These are phyloP conservation scores for Boletales sp. DNA, from an alignment of 768 basidiomycete genomes.

Conservation along the genomic window DNA sequence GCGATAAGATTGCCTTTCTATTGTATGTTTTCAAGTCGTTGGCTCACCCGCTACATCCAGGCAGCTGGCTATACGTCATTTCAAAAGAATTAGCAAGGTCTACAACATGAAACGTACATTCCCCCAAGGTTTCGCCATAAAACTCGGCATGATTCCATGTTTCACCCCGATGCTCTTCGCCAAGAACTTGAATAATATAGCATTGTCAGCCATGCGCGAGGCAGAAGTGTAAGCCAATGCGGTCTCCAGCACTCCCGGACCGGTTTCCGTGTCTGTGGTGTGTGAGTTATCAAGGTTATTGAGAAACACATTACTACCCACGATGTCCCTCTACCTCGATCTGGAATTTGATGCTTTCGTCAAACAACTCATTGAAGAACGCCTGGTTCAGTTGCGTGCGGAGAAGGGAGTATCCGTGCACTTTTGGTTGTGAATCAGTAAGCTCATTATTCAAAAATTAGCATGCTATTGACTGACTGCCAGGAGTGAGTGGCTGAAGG, in stretches of 20 bases:
- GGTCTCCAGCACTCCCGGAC: conserved; percentile 84
- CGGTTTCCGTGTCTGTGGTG: conserved; percentile 81
- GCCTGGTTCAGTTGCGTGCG: conserved; percentile 85
- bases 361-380: conserved; percentile 89
- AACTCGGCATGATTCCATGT: conserved; percentile 85
- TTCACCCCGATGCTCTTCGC: conserved; percentile 92
- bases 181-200: conserved; percentile 86
- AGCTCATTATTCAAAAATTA: not conserved
- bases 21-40: conserved; percentile 6
- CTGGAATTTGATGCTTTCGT: conserved; percentile 66
- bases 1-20: not conserved
- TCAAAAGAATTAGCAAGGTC: conserved; percentile 1
- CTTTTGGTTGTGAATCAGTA: conserved; percentile 37
- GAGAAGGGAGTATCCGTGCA: conserved; percentile 96
- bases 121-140: conserved; percentile 98
- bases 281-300: conserved; percentile 3
- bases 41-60: conserved; percentile 88
- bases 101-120: conserved; percentile 51
- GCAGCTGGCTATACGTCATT: conserved; percentile 51
- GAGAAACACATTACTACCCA: conserved; percentile 31
- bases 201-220: conserved; percentile 84
- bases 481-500: conserved; percentile 81
- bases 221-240: conserved; percentile 83
- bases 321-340: conserved; percentile 87
- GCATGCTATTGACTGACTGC: conserved; percentile 60